phyloP scores from a whole-genome alignment of 1,284 basidiomycete genomes.

The Sanghuangporus baumii region DNA sequence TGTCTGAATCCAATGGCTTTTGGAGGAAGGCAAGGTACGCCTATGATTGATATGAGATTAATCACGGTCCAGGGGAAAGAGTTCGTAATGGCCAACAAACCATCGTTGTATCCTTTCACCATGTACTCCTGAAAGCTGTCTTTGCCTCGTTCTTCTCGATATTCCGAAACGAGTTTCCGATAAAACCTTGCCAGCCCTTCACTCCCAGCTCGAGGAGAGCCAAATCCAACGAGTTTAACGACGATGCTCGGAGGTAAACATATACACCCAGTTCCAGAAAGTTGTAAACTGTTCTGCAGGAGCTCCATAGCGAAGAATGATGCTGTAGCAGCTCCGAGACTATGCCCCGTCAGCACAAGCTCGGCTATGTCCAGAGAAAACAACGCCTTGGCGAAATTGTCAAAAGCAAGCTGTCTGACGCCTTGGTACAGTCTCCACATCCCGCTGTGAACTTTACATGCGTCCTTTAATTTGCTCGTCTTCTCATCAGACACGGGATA shows the following conservation, averaged over 20 bases:
- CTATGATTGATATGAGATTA: conserved; percentile 26
- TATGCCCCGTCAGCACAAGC: conserved; percentile 45
- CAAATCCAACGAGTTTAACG: conserved; percentile 43
- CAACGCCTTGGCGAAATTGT: conserved; percentile 29
- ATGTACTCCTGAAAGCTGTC: conserved; percentile 39
- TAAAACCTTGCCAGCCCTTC: conserved; percentile 36
- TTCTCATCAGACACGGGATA: background rate
- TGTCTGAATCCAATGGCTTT: conserved; percentile 45
- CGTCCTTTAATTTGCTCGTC: background rate
- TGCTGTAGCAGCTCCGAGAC: conserved; percentile 44
- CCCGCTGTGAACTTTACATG: conserved; percentile 38
- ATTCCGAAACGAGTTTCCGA: conserved; percentile 31
- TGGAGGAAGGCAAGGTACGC: conserved; percentile 48
- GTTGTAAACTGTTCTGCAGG: conserved; percentile 27
- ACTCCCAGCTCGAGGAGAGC: conserved; percentile 44
- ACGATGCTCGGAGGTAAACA: background rate
- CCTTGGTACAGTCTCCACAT: conserved; percentile 49
- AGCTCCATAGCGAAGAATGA: conserved; percentile 45
- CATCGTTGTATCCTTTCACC: conserved; percentile 52
- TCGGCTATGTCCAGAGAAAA: conserved; percentile 31
- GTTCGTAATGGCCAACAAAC: conserved; percentile 26
- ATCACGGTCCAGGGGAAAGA: background rate
- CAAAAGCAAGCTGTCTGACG: conserved; percentile 28
- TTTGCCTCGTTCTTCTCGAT: conserved; percentile 32
- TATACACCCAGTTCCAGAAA: conserved; percentile 20